A percentile compares a stretch with the other conserved stretches of the same genome.
These are phyloP conservation scores for Ascochyta lentis DNA, from an alignment of 2,329 filamentous ascomycete species.

Conservation along the genomic window DNA sequence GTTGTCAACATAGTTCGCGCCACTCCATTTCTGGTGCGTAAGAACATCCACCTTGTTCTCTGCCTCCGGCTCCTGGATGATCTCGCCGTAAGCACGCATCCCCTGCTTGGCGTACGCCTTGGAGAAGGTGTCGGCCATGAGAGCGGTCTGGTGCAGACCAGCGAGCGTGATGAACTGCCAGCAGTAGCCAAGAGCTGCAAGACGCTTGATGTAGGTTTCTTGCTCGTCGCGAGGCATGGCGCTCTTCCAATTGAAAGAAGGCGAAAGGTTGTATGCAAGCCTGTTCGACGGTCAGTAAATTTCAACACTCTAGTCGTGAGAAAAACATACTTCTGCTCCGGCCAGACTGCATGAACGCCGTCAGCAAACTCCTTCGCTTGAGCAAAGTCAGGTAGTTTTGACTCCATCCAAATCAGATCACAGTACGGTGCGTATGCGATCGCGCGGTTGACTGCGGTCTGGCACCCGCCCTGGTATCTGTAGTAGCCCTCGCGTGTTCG, in stretches of 20 bases:
- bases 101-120: conserved; percentile 79
- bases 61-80: conserved; percentile 98
- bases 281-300: conserved; percentile 52
- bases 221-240: conserved; percentile 92
- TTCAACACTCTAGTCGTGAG: not conserved
- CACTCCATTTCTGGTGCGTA: conserved; percentile 98
- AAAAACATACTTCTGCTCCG: conserved; percentile 84
- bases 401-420: conserved; percentile 99
- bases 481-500: conserved; percentile 95
- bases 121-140: conserved; percentile 89
- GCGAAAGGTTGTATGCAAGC: conserved; percentile 96
- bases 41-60: conserved; percentile 89
- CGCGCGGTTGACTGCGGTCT: conserved; percentile 89
- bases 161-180: conserved; percentile 99
- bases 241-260: conserved; percentile 99
- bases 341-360: conserved; percentile 92
- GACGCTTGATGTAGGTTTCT: conserved; percentile 94
- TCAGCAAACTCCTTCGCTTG: conserved; percentile 94
- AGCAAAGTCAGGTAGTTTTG: conserved; percentile 87
- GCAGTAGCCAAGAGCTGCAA: conserved; percentile 89
- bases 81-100: conserved; percentile 96
- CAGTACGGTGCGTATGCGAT: conserved; percentile 91
- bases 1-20: conserved; percentile 93
- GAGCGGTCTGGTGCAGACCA: conserved; percentile 91
- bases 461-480: conserved; percentile 87